Percentiles rank a stretch among this genome's conserved stretches.
These are phyloP conservation scores for Danielia oregonensis DNA, from an alignment of 805 yeast genomes.

Conservation along the genomic window DNA sequence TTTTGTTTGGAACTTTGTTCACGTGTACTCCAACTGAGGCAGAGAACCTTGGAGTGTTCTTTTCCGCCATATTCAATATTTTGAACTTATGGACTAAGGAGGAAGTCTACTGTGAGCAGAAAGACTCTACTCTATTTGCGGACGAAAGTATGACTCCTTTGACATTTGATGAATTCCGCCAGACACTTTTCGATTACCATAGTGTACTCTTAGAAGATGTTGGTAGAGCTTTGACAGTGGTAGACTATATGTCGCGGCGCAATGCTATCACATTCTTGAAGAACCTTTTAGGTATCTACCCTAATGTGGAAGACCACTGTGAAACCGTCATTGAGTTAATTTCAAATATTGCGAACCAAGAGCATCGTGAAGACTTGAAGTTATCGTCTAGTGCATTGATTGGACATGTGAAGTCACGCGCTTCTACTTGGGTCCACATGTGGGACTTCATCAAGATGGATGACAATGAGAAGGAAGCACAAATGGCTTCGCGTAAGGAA, in stretches of 20 bases:
- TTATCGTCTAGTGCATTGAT: slow-evolving; percentile 70
- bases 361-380: slow-evolving; percentile 74
- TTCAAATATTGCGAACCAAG: slow-evolving; percentile 45
- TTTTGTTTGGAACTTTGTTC: slow-evolving; percentile 57
- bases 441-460: slow-evolving; percentile 56
- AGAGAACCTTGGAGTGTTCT: slow-evolving; percentile 77
- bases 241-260: slow-evolving; percentile 73
- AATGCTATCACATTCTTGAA: slow-evolving; percentile 78
- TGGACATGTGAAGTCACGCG: slow-evolving; percentile 59
- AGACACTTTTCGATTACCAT: slow-evolving; percentile 55
- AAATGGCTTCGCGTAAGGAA: slow-evolving; percentile 19
- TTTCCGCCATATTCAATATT: slow-evolving; percentile 48
- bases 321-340: slow-evolving; percentile 46
- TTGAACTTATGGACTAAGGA: slow-evolving; percentile 44
- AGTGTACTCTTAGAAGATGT: slow-evolving; percentile 42
- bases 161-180: slow-evolving; percentile 33
- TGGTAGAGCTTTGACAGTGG: slow-evolving; percentile 38
- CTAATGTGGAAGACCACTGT: slow-evolving; percentile 66
- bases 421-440: slow-evolving; percentile 45
- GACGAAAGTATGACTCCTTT: slow-evolving; percentile 1
- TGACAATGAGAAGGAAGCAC: slow-evolving; percentile 38
- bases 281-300: slow-evolving; percentile 59
- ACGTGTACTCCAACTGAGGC: slow-evolving; percentile 75
- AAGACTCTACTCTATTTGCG: slow-evolving; percentile 11
- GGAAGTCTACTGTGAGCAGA: slow-evolving; percentile 24